Evolutionary conservation across 371 early-diverging fungal species (phyloP), one percentile per base, ranked within the genome.

Genomic region (Synchytrium microbalum): DNA sequence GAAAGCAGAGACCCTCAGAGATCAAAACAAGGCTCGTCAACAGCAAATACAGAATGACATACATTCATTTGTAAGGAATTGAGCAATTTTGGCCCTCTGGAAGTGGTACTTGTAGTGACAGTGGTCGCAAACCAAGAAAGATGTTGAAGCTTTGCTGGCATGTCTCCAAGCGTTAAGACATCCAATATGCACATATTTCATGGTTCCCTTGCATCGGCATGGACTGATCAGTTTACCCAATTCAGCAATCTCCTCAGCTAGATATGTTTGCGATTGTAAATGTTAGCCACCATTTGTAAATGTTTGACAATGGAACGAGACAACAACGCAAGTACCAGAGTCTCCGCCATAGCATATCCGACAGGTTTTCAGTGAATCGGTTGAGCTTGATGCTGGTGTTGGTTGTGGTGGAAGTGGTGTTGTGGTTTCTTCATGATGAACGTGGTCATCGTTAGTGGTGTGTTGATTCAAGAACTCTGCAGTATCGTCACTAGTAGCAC

Each of bases 91-190:
- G n/a, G 70, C 68, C 19, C 71, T 38, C 33, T 51, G 60, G 52
- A 73, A 71, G 26, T 58, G 59, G 58, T 70, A 73, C 54, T 64
- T 58, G 66, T 67, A 73, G 3, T 60, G 25, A 57, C 74, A 73
- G 28, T 73, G 71, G 52, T 73, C 74, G 58, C 74, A 73, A 62
- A 70, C 58, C 56, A 61, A 70, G 56, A 58, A 69, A 56, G 64
- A 64, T 32, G 63, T 61, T 31, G 58, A 60, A 53, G 60, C 65
- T 51, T 33, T 26, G 14, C 56, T 54, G 46, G 24, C 38, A 24
- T 25, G 25, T 28, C 74, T 38, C 74, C 74, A 73, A 54, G 68
- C 67, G 53, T 70, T 73, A 51, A 73, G 57, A 57, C 74, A 73
- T 2, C 51, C 51, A n/a, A 51, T 51, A 51, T 51, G 51, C 13